Base-by-base conservation (phyloP, 176 grass and related monocot species). In the Rhynchospora pubera region DNA sequence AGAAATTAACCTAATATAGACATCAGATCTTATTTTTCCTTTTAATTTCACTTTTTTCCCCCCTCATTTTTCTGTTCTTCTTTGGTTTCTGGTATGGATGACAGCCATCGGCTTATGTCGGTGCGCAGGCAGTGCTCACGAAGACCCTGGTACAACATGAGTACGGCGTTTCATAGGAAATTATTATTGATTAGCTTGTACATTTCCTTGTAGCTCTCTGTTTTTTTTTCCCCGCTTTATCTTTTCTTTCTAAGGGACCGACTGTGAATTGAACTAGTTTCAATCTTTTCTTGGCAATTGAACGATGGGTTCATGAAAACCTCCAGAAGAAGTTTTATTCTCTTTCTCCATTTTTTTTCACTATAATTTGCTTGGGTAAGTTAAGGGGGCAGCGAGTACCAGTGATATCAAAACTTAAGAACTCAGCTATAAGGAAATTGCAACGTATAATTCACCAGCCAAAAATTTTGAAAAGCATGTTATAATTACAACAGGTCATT, bases 151-250 rank as follows among this genome's bases (percentile, higher is more conserved):
- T 65, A 82, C 24, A 22, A 67, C 79, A 82, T 26, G 42, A 53
- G 79, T 82, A 65, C 14, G 2, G 8, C 52, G 22, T 82, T 80
- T 44, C 12, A 82, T 82, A 82, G 79, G 79, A 66, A 66, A 66
- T 82, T 65, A 64, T 22, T 64, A 46, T 62, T 42, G 56, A 56
- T 14, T 79, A 59, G 32, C 4, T 79, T 82, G 79, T 82, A 82
- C 57, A 82, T 82, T 63, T 82, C 9, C 61, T 66, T 63, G 34
- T 39, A 39, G 34, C 8, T 28, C 18, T 9, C 9, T 55, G 9
- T 13, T 73, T 2, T 73, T 59, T 73, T 53, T 26, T 53, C 28
- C 16, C n/a, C n/a, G n/a, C n/a, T n/a, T n/a, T 8, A 14, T 14
- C 4, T 67, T n/a, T 48, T 9, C 18, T 57, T 79, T 34, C 52